phyloP scores from a whole-genome alignment of 345 rosid species.

The Eucalyptus erythrocorys region DNA sequence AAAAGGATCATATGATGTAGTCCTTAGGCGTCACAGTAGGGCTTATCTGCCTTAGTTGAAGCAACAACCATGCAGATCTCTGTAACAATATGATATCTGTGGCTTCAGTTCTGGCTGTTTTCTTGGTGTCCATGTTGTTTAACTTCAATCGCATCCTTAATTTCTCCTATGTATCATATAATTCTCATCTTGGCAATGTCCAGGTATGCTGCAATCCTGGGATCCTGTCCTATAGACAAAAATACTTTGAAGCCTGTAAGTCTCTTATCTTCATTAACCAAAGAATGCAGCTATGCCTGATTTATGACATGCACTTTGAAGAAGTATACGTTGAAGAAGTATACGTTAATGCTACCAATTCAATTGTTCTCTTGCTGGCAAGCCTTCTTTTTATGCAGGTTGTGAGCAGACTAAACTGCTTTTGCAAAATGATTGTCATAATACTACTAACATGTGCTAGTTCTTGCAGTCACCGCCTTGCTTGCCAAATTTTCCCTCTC shows the following conservation, averaged over 20 bases:
- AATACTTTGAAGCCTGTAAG: constrained; percentile 52
- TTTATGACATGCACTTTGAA: background rate
- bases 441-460: background rate
- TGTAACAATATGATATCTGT: background rate
- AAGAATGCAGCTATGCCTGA: background rate
- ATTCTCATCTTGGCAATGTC: background rate
- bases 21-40: background rate
- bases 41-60: background rate
- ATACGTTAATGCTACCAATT: background rate
- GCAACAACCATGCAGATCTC: background rate
- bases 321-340: background rate
- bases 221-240: constrained; percentile 49
- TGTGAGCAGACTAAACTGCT: background rate
- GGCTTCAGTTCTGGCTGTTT: background rate
- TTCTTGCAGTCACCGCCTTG: constrained; percentile 57
- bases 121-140: background rate
- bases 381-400: background rate
- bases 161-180: background rate
- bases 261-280: background rate
- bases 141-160: background rate
- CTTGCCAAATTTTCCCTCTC: constrained; percentile 48
- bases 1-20: background rate
- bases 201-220: constrained; percentile 86
- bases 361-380: background rate
- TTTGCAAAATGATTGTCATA: background rate